Base-by-base conservation (phyloP, 2,329 filamentous ascomycete genomes). In the Sporothrix pallida region DNA sequence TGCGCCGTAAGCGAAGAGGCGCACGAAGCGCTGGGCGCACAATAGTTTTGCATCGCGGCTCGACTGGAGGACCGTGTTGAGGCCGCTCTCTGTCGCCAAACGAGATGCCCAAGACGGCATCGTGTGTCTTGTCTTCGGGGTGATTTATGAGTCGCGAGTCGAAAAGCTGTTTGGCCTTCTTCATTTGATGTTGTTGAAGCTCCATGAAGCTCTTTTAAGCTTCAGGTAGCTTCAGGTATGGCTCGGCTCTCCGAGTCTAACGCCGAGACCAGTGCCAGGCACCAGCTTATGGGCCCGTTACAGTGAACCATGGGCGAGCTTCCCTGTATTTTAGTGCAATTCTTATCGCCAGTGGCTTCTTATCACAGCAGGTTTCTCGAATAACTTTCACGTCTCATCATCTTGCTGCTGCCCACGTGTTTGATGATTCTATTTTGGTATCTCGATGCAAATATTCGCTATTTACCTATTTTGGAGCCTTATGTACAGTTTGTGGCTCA, bases 1-100 rank as follows among this genome's bases (percentile, higher is more conserved):
- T 6, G 83, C 82, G 71, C 89, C 90, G 77, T 91, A 92, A 6
- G 89, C 90, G 75, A 90, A 88, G 70, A 91, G 85, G 2, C 90
- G 87, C 5, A 90, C 83, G 78, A 90, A 89, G 42, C 89, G 87
- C 76, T 89, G 87, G 5, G 85, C 75, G 75, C 86, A 88, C 23
- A 91, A 85, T 2, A 91, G 81, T 77, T 90, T 88, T 75, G 86
- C 83, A 78, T 91, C 88, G 65, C 78, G 78, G 5, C 81, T 76
- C 0, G 86, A 84, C 37, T 76, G 71, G 76, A 81, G 78, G 42
- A 88, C 78, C 7, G 85, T 82, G 15, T 80, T 75, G 20, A 88
- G 77, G 69, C 86, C 86, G n/a, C 85, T 77, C 77, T 87, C 86
- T 12, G 44, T 8, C 15, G 62, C 71, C 12, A 75, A 50, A 3